Evolutionary conservation across 352 stramenopile genomes (phyloP).

Genomic region (Pythium apleroticum): DNA sequence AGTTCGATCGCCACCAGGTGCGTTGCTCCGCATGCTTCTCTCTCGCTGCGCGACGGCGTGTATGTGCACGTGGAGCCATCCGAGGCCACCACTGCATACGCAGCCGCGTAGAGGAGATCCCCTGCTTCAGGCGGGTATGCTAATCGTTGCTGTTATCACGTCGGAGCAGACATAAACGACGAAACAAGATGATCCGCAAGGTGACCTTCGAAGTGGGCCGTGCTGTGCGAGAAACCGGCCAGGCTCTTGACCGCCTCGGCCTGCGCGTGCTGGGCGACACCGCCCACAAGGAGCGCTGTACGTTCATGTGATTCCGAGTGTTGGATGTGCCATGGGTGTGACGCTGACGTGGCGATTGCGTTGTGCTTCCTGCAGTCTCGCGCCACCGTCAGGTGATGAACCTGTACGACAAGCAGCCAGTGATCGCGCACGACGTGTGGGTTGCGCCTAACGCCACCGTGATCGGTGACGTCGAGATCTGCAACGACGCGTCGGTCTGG

Average conservation of each 20-base stretch:
- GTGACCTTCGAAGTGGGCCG: slow-evolving; percentile 90
- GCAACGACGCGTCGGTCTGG: slow-evolving; percentile 93
- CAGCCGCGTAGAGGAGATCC: slow-evolving; percentile 1
- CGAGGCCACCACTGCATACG: neutral
- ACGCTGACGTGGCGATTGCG: neutral
- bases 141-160: neutral
- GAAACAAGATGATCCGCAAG: slow-evolving; percentile 81
- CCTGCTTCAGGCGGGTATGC: neutral
- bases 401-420: slow-evolving; percentile 91
- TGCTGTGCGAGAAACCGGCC: slow-evolving; percentile 94
- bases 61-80: neutral
- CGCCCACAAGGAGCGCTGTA: slow-evolving; percentile 91
- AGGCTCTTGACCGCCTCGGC: slow-evolving; percentile 94
- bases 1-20: slow-evolving; percentile 36
- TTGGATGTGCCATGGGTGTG: neutral
- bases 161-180: slow-evolving; percentile 5
- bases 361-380: slow-evolving; percentile 58
- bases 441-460: slow-evolving; percentile 96
- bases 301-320: slow-evolving; percentile 13
- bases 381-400: slow-evolving; percentile 93
- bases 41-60: slow-evolving; percentile 4
- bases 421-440: slow-evolving; percentile 91
- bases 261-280: slow-evolving; percentile 86
- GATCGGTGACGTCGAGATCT: slow-evolving; percentile 95
- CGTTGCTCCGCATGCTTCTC: neutral